These are phyloP conservation scores for Vishniacozyma victoriae DNA, from an alignment of 768 basidiomycete species.

Conservation along the genomic window DNA sequence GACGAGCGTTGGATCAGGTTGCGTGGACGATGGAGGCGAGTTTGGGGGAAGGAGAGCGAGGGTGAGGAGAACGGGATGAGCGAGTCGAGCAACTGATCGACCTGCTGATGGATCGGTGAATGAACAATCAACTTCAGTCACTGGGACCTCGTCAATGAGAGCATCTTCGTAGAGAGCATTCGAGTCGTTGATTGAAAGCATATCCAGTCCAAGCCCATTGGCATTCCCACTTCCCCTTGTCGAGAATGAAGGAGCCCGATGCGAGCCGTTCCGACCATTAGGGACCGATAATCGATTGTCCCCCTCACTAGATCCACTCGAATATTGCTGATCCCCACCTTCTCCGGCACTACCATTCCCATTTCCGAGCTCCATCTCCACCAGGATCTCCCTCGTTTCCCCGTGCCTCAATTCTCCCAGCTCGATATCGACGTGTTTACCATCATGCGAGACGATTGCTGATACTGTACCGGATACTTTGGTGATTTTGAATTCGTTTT, in stretches of 20 bases:
- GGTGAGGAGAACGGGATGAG: slow-evolving; percentile 89
- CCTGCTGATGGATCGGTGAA: slow-evolving; percentile 85
- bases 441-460: slow-evolving; percentile 81
- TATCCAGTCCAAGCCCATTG: slow-evolving; percentile 23
- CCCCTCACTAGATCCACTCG: too few species aligned
- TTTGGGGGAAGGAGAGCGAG: slow-evolving; percentile 72
- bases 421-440: slow-evolving; percentile 90
- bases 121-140: slow-evolving; percentile 89
- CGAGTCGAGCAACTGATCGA: slow-evolving; percentile 79
- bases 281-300: too few species aligned
- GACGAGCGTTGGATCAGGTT: slow-evolving; percentile 72
- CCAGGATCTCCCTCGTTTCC: slow-evolving; percentile 94
- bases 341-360: neutral
- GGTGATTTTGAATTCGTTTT: slow-evolving; percentile 82
- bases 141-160: slow-evolving; percentile 96
- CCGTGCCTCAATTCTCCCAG: slow-evolving; percentile 90
- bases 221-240: too few species aligned
- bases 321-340: neutral
- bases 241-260: too few species aligned
- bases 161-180: slow-evolving; percentile 71
- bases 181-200: slow-evolving; percentile 17
- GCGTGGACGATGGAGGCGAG: slow-evolving; percentile 17
- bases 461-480: slow-evolving; percentile 88
- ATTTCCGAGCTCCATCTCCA: slow-evolving; percentile 81
- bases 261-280: neutral